Evolutionary conservation across 1,284 basidiomycete genomes (phyloP), one percentile per base, ranked within the genome.

Genomic region (Coniferiporia sulphurascens): DNA sequence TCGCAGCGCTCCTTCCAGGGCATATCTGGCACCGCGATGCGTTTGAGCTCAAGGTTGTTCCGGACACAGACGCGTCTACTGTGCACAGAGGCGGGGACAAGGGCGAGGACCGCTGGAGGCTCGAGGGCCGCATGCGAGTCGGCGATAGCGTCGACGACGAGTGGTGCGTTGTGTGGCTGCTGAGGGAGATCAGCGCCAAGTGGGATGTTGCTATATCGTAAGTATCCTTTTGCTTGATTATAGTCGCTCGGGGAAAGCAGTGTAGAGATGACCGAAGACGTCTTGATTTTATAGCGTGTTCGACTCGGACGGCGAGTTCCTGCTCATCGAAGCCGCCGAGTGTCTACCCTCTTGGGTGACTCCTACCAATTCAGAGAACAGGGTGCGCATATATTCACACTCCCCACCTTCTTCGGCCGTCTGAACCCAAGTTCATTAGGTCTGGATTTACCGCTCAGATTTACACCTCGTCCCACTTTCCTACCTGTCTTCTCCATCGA

Each of bases 131-230:
- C 41, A 91, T 94, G 85, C 79, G 94, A 50, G 89, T 96, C 19
- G 94, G 94, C 3, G 96, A 97, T 71, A 91, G 88, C 55, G 82
- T 98, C 17, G 95, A 98, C 69, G 95, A 98, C 69, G 96, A 98
- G 73, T 98, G 95, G 95, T 89, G 88, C 68, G 80, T 84, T 15
- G 92, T 96, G 13, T 98, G 93, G 91, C 76, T 98, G 41, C 73
- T 97, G 62, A 79, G 78, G 65, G 82, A 92, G 72, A 79, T 95
- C 58, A 89, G 85, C 62, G 73, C 76, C 52, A 83, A 82, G 62
- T 94, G 90, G 87, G 86, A 92, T 65, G 76, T 91, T 48, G 83
- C 83, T 9, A 80, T 94, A 57, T 87, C 87, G 89, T 90, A 65
- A 54, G 77, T 55, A 15, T 60, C 53, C 0, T 56, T 43, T 57